These are phyloP conservation scores for Novymonas esmeraldas DNA, from an alignment of 208 protist genomes.

Conservation along the genomic window DNA sequence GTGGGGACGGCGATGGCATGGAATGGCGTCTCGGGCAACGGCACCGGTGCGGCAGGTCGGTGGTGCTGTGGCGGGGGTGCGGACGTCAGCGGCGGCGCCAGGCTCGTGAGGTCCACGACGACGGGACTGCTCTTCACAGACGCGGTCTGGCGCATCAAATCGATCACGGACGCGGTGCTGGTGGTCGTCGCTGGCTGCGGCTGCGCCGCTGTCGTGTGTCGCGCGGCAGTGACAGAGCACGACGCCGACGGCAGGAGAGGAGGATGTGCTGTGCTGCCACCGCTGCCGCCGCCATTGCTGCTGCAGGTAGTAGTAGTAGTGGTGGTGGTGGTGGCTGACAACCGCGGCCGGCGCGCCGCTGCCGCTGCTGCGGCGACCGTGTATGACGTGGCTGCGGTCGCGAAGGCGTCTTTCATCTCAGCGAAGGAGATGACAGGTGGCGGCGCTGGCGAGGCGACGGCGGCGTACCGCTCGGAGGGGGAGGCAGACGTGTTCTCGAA, in stretches of 20 bases:
- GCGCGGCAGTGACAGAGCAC: not conserved
- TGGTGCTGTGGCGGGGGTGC: not conserved
- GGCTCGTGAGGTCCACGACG: slow-evolving; percentile 14
- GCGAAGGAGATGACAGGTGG: slow-evolving; percentile 19
- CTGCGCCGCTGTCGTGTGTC: not conserved
- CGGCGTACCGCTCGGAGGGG: not conserved
- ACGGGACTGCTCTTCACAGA: not conserved
- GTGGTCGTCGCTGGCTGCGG: not conserved
- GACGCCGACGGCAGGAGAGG: not conserved
- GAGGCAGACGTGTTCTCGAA: slow-evolving; percentile 14
- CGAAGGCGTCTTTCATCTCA: slow-evolving; percentile 15
- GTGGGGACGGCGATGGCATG: not conserved
- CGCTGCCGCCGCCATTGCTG: too few species aligned
- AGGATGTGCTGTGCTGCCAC: not conserved
- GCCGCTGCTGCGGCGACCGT: not conserved
- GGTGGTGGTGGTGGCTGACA: too few species aligned
- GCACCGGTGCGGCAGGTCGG: not conserved
- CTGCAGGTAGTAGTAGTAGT: too few species aligned
- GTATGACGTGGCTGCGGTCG: not conserved
- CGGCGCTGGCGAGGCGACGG: not conserved
- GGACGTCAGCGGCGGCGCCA: not conserved
- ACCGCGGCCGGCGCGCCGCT: slow-evolving; percentile 2
- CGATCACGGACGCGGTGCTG: slow-evolving; percentile 25
- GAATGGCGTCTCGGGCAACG: not conserved
- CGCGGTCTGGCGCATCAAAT: slow-evolving; percentile 22